Evolutionary conservation across 179 eudicot species (phyloP).

Genomic region (Silene vulgaris): DNA sequence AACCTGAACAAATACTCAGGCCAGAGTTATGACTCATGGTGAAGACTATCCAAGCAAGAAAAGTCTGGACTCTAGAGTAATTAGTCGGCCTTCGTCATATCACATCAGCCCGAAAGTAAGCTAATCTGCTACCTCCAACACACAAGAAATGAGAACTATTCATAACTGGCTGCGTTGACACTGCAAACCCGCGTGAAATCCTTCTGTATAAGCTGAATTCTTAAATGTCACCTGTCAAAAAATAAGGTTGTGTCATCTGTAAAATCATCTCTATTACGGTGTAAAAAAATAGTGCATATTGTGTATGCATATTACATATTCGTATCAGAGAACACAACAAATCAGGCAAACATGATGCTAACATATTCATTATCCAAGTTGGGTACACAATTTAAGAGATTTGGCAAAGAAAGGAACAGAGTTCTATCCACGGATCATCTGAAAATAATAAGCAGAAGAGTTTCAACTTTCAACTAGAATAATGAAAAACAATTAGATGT

Average conservation of each 20-base stretch:
- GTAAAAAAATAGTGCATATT: not conserved
- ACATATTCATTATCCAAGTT: not conserved
- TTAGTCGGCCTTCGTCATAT: not conserved
- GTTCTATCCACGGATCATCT: not conserved
- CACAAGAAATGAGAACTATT: conserved; percentile 10
- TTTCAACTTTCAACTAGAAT: not conserved
- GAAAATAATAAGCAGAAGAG: not conserved
- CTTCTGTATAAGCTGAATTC: conserved; percentile 77
- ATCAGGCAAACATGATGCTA: not conserved
- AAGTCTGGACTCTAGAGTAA: not conserved
- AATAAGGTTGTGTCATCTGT: not conserved
- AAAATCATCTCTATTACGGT: not conserved
- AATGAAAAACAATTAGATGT: not conserved
- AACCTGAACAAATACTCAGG: conserved; percentile 7
- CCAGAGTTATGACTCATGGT: conserved; percentile 2
- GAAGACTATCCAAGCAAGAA: not conserved
- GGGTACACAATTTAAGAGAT: not conserved
- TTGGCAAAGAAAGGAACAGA: not conserved
- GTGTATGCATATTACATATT: too few relatives aligned
- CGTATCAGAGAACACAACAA: too few relatives aligned
- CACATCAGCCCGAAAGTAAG: not conserved
- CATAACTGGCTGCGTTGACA: conserved; percentile 10
- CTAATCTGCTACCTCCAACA: not conserved
- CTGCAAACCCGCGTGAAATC: conserved; percentile 56
- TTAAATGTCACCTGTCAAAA: conserved; percentile 57